Evolutionary conservation across 805 yeast genomes (phyloP).

Genomic region (Candida ascalaphidarum): DNA sequence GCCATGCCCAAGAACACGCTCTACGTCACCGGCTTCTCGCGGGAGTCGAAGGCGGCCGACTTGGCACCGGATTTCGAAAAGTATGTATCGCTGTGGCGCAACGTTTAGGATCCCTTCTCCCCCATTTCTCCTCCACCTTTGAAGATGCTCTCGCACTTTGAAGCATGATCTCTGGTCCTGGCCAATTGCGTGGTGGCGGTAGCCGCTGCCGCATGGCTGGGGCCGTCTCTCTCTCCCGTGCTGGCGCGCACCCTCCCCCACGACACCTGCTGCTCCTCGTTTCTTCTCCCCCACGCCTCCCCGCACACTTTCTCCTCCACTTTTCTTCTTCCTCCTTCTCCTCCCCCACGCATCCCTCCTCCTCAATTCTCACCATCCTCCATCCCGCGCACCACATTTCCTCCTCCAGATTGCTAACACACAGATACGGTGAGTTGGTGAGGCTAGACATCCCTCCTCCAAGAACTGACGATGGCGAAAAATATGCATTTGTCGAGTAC

Average conservation of each 20-base stretch:
- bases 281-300: constrained; percentile 2
- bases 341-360: constrained; percentile 1
- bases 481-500: constrained; percentile 59
- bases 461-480: constrained; percentile 48
- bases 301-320: constrained; percentile 1
- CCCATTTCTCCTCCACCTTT: constrained; percentile 1
- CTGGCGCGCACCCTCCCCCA: constrained; percentile 2
- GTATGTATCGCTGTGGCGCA: constrained; percentile 30
- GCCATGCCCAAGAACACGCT: constrained; percentile 39
- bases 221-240: constrained; percentile 2
- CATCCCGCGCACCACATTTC: constrained; percentile 1
- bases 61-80: constrained; percentile 53
- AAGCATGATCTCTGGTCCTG: too few relatives aligned
- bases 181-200: background rate
- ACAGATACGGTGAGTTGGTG: constrained; percentile 47
- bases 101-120: constrained; percentile 1
- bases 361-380: constrained; percentile 1
- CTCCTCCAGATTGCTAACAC: constrained; percentile 4
- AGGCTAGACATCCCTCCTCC: constrained; percentile 60
- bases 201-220: too few relatives aligned
- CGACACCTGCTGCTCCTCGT: constrained; percentile 1
- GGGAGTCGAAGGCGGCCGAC: constrained; percentile 46
- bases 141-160: too few relatives aligned
- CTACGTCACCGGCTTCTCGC: constrained; percentile 50
- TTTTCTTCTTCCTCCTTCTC: constrained; percentile 1